Conservation (phyloP, 192 early-diverging fungal genomes). For the Linnemannia hyalina region DNA sequence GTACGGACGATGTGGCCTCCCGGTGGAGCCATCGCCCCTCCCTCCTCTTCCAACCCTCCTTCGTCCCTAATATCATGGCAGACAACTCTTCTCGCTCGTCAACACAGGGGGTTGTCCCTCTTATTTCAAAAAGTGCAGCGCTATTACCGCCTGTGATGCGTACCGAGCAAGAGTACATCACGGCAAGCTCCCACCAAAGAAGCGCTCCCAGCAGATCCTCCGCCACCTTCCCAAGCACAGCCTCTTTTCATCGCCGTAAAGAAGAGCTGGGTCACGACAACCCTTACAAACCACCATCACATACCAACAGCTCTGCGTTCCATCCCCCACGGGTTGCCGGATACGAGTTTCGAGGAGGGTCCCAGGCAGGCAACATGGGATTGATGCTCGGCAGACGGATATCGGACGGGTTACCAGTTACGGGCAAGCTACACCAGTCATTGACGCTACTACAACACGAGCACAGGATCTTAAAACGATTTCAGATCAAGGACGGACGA, state of each 20-base stretch:
- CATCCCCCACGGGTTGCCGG: constrained; percentile 32
- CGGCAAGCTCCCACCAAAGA: neutral
- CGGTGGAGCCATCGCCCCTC: neutral
- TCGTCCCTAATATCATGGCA: neutral
- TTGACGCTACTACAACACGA: constrained; percentile 43
- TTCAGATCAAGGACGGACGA: constrained; percentile 23
- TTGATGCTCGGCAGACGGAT: constrained; percentile 40
- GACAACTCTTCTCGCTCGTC: neutral
- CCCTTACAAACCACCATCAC: constrained; percentile 39
- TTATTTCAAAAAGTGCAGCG: neutral
- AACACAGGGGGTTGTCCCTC: neutral
- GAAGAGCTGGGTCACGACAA: constrained; percentile 15
- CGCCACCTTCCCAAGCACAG: neutral
- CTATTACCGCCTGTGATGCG: neutral
- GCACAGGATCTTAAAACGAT: constrained; percentile 34
- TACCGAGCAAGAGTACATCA: constrained; percentile 7
- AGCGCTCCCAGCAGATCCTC: neutral
- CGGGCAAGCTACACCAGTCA: constrained; percentile 43
- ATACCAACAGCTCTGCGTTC: constrained; percentile 32
- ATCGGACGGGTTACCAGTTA: constrained; percentile 33
- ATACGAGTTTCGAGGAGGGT: constrained; percentile 41
- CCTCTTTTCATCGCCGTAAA: constrained; percentile 5
- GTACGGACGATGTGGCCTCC: neutral
- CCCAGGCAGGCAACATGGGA: constrained; percentile 47
- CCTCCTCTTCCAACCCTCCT: constrained; percentile 1